Percentiles rank a stretch among this genome's conserved stretches.
Evolutionary conservation across 2,329 filamentous ascomycete species (phyloP).

Genomic region (Septoria linicola): DNA sequence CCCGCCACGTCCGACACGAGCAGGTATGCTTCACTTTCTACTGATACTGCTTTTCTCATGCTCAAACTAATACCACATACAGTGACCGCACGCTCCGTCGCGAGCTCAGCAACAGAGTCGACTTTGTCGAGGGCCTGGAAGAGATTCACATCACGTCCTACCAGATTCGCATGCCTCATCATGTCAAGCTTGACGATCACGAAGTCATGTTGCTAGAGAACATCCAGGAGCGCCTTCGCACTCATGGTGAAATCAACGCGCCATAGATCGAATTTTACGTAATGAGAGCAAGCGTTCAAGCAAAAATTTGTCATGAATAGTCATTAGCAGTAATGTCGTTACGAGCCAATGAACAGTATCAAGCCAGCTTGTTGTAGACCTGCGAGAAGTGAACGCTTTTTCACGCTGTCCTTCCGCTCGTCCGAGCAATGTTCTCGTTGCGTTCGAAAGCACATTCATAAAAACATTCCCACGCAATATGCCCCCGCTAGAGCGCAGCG

Average conservation of each 20-base stretch:
- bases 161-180: slow-evolving; percentile 38
- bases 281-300: neutral
- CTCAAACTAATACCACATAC: neutral
- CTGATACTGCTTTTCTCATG: neutral
- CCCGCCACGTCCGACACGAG: slow-evolving; percentile 20
- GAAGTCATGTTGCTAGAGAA: slow-evolving; percentile 40
- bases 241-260: slow-evolving; percentile 15
- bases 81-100: slow-evolving; percentile 23
- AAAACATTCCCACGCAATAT: too few species aligned
- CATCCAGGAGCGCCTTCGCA: slow-evolving; percentile 37
- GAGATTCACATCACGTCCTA: slow-evolving; percentile 37
- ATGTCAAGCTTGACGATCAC: slow-evolving; percentile 38
- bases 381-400: neutral
- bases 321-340: neutral
- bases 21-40: slow-evolving; percentile 15
- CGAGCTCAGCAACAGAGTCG: slow-evolving; percentile 24
- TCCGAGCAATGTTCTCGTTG: neutral
- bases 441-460: too few species aligned
- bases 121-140: slow-evolving; percentile 21
- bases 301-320: neutral
- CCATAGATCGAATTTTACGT: neutral
- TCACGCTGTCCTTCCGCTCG: neutral
- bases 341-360: neutral
- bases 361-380: neutral
- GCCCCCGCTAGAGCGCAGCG: too few species aligned